Conservation (phyloP, 1,284 basidiomycete genomes). For the Amylostereum chailletii region DNA sequence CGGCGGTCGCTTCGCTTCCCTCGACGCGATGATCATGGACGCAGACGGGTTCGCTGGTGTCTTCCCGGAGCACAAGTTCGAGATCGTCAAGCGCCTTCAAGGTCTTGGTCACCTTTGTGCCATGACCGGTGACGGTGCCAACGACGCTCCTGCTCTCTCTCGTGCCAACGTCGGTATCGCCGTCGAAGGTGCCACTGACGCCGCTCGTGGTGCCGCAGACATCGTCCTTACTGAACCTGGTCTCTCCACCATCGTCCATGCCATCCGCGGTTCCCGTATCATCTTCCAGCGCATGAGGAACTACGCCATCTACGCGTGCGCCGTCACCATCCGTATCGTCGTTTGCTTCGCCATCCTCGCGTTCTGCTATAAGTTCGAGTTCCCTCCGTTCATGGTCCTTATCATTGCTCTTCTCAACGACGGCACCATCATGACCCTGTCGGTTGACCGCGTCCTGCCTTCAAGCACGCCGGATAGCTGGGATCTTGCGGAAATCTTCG, state of each 20-base stretch:
- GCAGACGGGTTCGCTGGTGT: slow-evolving; percentile 92
- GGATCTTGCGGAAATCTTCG: slow-evolving; percentile 95
- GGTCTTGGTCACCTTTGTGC: slow-evolving; percentile 83
- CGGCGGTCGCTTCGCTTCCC: slow-evolving; percentile 67
- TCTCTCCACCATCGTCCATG: slow-evolving; percentile 94
- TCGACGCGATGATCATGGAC: slow-evolving; percentile 93
- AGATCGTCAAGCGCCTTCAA: slow-evolving; percentile 90
- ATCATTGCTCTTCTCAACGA: slow-evolving; percentile 96
- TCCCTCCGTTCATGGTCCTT: slow-evolving; percentile 99
- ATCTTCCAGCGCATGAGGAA: slow-evolving; percentile 98
- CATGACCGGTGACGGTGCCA: slow-evolving; percentile 97
- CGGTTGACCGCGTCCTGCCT: slow-evolving; percentile 92
- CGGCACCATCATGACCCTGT: slow-evolving; percentile 98
- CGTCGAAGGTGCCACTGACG: slow-evolving; percentile 94
- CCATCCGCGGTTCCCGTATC: slow-evolving; percentile 90
- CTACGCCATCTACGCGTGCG: slow-evolving; percentile 89
- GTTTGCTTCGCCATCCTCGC: slow-evolving; percentile 94
- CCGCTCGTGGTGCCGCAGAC: slow-evolving; percentile 91
- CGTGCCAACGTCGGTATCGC: slow-evolving; percentile 96
- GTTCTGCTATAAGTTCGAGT: slow-evolving; percentile 94
- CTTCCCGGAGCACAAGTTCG: slow-evolving; percentile 95
- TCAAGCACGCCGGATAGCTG: slow-evolving; percentile 89
- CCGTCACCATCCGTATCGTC: slow-evolving; percentile 97
- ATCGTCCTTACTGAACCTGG: slow-evolving; percentile 93
- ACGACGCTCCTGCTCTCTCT: slow-evolving; percentile 90